A percentile compares a stretch with the other conserved stretches of the same genome.
phyloP scores from a whole-genome alignment of 257 asterid species.

The Solanum clarkiae region DNA sequence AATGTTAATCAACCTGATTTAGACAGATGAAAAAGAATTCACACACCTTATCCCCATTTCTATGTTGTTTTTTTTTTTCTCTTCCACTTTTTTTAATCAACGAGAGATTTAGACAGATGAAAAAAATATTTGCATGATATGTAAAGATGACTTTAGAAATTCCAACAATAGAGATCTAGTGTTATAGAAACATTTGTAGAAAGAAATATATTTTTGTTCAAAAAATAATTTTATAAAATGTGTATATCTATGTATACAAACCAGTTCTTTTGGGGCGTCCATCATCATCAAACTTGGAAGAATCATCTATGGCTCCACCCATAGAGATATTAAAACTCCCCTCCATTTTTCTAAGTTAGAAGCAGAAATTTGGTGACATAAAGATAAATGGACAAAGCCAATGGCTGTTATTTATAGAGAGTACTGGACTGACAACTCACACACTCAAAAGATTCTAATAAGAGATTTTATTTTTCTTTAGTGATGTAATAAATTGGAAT shows the following conservation, averaged over 20 bases:
- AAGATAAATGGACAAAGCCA: background rate
- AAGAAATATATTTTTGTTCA: background rate
- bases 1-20: no score
- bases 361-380: background rate
- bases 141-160: background rate
- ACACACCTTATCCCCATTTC: no score
- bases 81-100: no score
- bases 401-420: background rate
- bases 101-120: background rate
- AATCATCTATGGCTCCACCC: slow-evolving; percentile 10
- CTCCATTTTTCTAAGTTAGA: background rate
- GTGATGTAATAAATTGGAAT: background rate
- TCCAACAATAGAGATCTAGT: background rate
- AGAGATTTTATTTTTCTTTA: background rate
- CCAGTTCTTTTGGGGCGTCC: slow-evolving; percentile 30
- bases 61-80: no score
- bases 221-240: background rate
- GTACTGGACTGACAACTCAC: background rate
- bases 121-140: background rate
- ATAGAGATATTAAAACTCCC: background rate
- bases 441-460: background rate
- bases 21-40: no score
- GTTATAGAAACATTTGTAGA: background rate
- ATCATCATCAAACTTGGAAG: slow-evolving; percentile 20
- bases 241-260: background rate